Evolutionary conservation across 768 basidiomycete species (phyloP).

Genomic region (Tylopilus subfusipes): DNA sequence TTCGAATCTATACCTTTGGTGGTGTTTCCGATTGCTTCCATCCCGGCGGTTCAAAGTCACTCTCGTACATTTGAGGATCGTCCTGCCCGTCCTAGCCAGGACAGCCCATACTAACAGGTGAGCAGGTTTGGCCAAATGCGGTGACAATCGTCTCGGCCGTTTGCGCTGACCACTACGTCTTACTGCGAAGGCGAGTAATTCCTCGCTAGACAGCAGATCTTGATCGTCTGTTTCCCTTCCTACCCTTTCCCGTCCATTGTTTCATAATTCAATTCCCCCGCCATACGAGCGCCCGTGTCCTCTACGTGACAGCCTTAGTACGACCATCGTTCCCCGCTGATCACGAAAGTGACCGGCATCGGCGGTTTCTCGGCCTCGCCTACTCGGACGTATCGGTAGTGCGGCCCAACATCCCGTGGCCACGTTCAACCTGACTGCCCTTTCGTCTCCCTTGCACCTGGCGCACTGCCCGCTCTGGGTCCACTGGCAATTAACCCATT

Average conservation of each 20-base stretch:
- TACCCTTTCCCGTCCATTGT: not conserved
- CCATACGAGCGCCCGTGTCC: not conserved
- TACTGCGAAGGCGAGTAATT: no score
- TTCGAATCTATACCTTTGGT: not conserved
- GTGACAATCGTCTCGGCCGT: not conserved
- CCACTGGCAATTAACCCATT: conserved; percentile 4
- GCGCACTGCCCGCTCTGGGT: not conserved
- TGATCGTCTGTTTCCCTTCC: not conserved
- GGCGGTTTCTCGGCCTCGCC: not conserved
- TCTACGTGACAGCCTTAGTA: not conserved
- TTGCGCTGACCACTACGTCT: not conserved
- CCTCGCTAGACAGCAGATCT: no score
- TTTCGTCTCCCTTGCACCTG: not conserved
- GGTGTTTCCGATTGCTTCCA: conserved; percentile 6
- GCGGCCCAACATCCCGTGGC: not conserved
- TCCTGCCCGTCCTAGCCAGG: not conserved
- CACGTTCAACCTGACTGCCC: not conserved
- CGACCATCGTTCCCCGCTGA: not conserved
- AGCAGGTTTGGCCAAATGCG: not conserved
- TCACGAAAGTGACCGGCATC: not conserved
- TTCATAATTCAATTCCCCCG: not conserved
- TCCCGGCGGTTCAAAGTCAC: conserved; percentile 1
- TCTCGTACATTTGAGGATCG: not conserved
- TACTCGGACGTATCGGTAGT: not conserved
- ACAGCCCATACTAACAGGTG: no score